Evolutionary conservation across 345 rosid species (phyloP), one percentile per base, ranked within the genome.

Genomic region (Isatis tinctoria): DNA sequence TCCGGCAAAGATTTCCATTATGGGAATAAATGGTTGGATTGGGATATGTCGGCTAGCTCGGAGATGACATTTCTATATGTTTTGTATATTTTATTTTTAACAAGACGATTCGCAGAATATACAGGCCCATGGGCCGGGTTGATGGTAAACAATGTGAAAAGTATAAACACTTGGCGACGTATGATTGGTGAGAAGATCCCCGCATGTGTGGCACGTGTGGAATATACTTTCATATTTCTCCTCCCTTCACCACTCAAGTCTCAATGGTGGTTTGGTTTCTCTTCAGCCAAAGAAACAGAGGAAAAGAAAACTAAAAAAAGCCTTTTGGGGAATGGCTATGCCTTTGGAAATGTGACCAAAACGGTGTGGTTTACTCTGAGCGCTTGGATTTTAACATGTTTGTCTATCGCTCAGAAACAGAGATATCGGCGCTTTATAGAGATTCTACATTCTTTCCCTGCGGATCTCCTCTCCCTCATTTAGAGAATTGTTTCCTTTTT

Each of bases 301-400:
- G 3, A 32, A 44, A 10, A 44, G n/a, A n/a, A n/a, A n/a, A n/a
- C n/a, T n/a, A 2, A 44, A 9, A n/a, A 35, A 47, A 58, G 26
- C 32, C 1, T 26, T 44, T 2, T 3, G 10, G 20, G 17, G 20
- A 30, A 91, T 89, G 97, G 85, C 87, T 36, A 60, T 91, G 87
- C 86, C 91, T 43, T 84, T 79, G 87, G 81, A 72, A 30, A 35
- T 82, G 74, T 88, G 75, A 84, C 85, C 16, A 85, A 75, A 78
- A 64, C 83, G 77, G 97, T 90, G 13, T 87, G 88, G 97, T 6
- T 82, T 27, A 88, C 87, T 49, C 77, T 95, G 3, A 74, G 70
- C n/a, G 89, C 96, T 2, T 92, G 96, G 91, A 80, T 90, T 22
- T 76, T 83, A 61, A 84, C 97, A 5, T 90, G 97, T 79, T 82